Percentiles rank a stretch among this genome's conserved stretches.
Conservation (phyloP, 75 land plant genomes). For the Picea sitchensis region DNA sequence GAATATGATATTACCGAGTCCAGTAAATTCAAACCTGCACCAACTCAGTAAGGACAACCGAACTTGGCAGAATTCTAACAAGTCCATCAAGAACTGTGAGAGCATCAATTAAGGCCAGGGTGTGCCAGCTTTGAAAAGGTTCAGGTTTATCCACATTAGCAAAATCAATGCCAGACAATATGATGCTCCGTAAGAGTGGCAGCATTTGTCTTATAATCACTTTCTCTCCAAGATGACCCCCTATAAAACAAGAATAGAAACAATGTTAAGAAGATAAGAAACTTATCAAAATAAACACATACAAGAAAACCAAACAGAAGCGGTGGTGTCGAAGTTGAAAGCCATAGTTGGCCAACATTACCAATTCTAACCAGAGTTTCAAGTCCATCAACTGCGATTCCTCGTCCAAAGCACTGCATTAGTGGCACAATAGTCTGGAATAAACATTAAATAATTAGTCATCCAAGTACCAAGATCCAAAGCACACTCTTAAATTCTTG, state of each 20-base stretch:
- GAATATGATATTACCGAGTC: not conserved
- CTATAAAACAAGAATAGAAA: slow-evolving; percentile 23
- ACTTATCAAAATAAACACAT: not conserved
- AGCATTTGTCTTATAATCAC: slow-evolving; percentile 65
- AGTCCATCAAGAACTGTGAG: slow-evolving; percentile 61
- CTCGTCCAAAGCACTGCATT: slow-evolving; percentile 79
- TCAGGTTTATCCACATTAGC: slow-evolving; percentile 45
- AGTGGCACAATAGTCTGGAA: slow-evolving; percentile 80
- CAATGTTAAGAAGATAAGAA: slow-evolving; percentile 5
- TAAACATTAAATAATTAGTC: not conserved
- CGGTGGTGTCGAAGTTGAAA: not conserved
- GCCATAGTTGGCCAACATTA: slow-evolving; percentile 17
- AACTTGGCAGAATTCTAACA: slow-evolving; percentile 38
- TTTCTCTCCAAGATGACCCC: slow-evolving; percentile 62
- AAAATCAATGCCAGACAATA: slow-evolving; percentile 34
- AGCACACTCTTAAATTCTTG: not conserved
- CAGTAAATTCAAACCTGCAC: slow-evolving; percentile 45
- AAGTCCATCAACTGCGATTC: slow-evolving; percentile 61
- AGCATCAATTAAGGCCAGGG: slow-evolving; percentile 67
- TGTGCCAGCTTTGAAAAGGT: slow-evolving; percentile 75
- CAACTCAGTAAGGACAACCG: slow-evolving; percentile 62
- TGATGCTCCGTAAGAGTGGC: slow-evolving; percentile 55
- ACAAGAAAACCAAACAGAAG: slow-evolving; percentile 3
- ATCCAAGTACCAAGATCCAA: not conserved
- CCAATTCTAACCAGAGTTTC: slow-evolving; percentile 85